Evolutionary conservation across 2,329 filamentous ascomycete species (phyloP).

Genomic region (Calonectria fujianensis): DNA sequence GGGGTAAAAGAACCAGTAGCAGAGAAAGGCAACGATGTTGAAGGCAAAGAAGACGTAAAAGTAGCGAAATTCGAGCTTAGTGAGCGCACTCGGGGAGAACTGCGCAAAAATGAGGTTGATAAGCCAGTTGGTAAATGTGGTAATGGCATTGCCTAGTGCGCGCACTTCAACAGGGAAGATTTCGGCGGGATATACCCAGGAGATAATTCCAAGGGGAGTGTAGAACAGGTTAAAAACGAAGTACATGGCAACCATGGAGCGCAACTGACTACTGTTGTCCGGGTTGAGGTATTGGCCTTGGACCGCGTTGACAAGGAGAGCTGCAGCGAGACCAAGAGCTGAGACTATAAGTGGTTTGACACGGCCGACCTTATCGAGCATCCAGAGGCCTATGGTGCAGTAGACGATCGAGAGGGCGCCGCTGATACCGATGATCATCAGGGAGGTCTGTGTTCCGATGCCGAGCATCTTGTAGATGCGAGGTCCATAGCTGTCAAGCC

Average conservation of each 20-base stretch:
- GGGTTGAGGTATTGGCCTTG: constrained; percentile 54
- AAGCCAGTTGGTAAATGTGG: constrained; percentile 57
- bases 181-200: constrained; percentile 63
- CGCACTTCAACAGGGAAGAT: constrained; percentile 62
- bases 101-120: constrained; percentile 68
- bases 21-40: constrained; percentile 50
- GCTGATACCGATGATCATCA: constrained; percentile 71
- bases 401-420: constrained; percentile 69
- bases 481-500: constrained; percentile 47
- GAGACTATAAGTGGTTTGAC: constrained; percentile 68
- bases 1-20: constrained; percentile 47
- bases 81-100: constrained; percentile 67
- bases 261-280: constrained; percentile 52
- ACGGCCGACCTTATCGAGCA: constrained; percentile 68
- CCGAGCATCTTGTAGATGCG: constrained; percentile 66
- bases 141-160: constrained; percentile 55
- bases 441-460: constrained; percentile 64
- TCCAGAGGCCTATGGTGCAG: constrained; percentile 66
- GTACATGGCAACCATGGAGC: constrained; percentile 58
- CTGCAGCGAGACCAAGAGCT: constrained; percentile 54
- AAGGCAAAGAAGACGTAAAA: constrained; percentile 59
- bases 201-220: constrained; percentile 65
- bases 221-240: constrained; percentile 59
- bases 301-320: constrained; percentile 56
- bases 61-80: constrained; percentile 66